Evolutionary conservation across 805 yeast species (phyloP), one percentile per base, ranked within the genome.

Genomic region (Cyberlindnera euphorbiae): DNA sequence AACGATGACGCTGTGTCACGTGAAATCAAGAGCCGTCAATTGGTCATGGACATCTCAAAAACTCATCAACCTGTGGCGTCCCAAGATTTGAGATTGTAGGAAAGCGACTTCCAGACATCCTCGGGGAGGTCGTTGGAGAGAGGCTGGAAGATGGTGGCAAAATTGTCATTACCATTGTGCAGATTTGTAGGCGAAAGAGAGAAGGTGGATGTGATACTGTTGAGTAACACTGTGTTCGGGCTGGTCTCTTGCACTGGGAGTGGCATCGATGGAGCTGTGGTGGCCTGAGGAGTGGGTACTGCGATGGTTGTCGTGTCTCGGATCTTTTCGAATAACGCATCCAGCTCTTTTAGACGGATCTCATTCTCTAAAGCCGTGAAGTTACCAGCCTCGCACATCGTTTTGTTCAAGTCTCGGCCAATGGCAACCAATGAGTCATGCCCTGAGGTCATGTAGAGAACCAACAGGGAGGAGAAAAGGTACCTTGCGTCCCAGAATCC

Each of bases 401-500:
- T 39, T 34, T 41, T 43, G 35, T 53, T 55, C 26, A 56, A 22
- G 6, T 36, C 39, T 11, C 60, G 29, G 5, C 62, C 61, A 12
- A 32, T 39, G 6, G 29, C 26, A 5, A 49, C 41, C 3, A 55
- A 34, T 13, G 45, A 42, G 1, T 53, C 41, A 30, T 50, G 50
- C 6, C 42, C 29, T 8, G 50, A 43, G 18, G 46, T 50, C 52
- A 58, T 56, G 16, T 49, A 52, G 5, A 58, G 47, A 15, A 64
- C 56, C 32, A 62, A 39, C 8, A 62, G 41, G 0, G 69, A 52
- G 15, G 63, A 54, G 39, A 62, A 63, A 30, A 64, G 49, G 41
- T 59, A 62, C 39, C 64, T 61, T 4, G 62, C 60, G 45, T 64
- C 67, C 63, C 65, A 62, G 44, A 62, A 63, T 23, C 64, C 69